phyloP scores from a whole-genome alignment of 371 early-diverging fungal species.

The Mortierella sp. region DNA sequence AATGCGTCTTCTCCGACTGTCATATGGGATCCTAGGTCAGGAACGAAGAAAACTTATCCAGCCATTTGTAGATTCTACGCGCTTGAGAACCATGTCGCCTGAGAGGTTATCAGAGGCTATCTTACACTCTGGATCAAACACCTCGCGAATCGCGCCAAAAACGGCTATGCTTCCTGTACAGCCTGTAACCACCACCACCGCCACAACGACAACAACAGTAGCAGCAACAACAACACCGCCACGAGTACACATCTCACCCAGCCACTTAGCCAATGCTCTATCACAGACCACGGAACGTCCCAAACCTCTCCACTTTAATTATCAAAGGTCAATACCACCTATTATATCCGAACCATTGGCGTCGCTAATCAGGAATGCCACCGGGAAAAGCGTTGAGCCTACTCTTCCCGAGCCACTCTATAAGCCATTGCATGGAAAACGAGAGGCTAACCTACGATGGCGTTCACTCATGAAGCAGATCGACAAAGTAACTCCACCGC shows the following conservation, averaged over 20 bases:
- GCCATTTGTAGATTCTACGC: slow-evolving; percentile 34
- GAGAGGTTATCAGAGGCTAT: slow-evolving; percentile 23
- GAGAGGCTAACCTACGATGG: slow-evolving; percentile 51
- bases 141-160: background rate
- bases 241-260: background rate
- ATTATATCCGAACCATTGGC: slow-evolving; percentile 17
- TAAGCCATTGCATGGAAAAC: slow-evolving; percentile 42
- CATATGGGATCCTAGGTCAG: slow-evolving; percentile 34
- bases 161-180: no score
- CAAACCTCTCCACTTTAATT: slow-evolving; percentile 21
- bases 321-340: slow-evolving; percentile 35
- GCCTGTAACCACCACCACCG: no score
- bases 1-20: slow-evolving; percentile 29
- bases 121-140: background rate
- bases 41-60: slow-evolving; percentile 38
- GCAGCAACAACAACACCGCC: background rate
- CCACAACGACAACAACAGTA: background rate
- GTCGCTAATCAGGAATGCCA: slow-evolving; percentile 12
- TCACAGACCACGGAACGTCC: background rate
- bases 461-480: slow-evolving; percentile 33
- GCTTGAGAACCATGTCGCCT: slow-evolving; percentile 20
- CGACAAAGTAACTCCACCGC: slow-evolving; percentile 20
- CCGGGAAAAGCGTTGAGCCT: slow-evolving; percentile 23
- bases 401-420: slow-evolving; percentile 26
- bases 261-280: background rate